These are phyloP conservation scores for Orbilia javanica DNA, from an alignment of 2,329 filamentous ascomycete species.

Conservation along the genomic window DNA sequence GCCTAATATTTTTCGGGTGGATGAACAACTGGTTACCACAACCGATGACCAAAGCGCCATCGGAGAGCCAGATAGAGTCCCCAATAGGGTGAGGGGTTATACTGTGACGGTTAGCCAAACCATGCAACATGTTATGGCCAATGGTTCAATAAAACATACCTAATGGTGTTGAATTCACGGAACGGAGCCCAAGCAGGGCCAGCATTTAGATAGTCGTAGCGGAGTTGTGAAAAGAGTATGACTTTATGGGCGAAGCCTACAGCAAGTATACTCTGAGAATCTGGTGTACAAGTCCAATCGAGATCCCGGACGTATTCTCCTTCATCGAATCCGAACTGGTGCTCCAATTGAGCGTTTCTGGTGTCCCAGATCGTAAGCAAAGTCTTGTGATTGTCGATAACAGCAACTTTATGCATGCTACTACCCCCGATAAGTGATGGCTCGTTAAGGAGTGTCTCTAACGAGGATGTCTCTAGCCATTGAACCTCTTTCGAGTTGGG, in stretches of 20 bases:
- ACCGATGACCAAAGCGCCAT: conserved; percentile 86
- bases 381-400: conserved; percentile 80
- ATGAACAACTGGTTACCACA: conserved; percentile 92
- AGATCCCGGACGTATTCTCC: conserved; percentile 84
- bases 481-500: conserved; percentile 71
- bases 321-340: conserved; percentile 73
- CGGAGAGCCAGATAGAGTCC: conserved; percentile 89
- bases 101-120: conserved; percentile 25
- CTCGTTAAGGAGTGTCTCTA: conserved; percentile 80
- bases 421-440: conserved; percentile 86
- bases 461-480: conserved; percentile 84
- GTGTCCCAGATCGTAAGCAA: conserved; percentile 92
- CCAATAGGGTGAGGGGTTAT: conserved; percentile 90
- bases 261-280: conserved; percentile 87
- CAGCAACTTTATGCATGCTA: conserved; percentile 85
- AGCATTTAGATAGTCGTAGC: conserved; percentile 90
- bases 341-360: conserved; percentile 82
- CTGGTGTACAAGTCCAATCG: conserved; percentile 93
- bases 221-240: conserved; percentile 83
- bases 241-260: conserved; percentile 93
- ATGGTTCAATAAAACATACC: conserved; percentile 64
- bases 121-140: background rate
- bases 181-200: conserved; percentile 91
- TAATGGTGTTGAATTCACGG: conserved; percentile 82
- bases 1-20: conserved; percentile 80